Evolutionary conservation across 352 stramenopile species (phyloP).

Genomic region (Pythium chondricola): DNA sequence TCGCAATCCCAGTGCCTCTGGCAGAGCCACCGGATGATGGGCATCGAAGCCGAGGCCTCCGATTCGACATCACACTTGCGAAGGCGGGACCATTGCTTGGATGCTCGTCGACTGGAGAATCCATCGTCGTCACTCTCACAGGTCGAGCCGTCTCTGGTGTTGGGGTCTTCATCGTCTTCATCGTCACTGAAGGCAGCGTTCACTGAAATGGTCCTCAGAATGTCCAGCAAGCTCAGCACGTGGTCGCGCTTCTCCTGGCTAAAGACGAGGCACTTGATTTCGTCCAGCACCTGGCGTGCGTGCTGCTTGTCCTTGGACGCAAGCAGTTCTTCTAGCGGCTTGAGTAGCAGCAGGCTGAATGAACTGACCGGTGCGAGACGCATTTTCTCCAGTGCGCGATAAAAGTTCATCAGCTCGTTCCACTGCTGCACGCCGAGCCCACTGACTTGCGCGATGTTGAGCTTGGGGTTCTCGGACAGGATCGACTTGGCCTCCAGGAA

Average conservation of each 20-base stretch:
- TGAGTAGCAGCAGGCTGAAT: constrained; percentile 45
- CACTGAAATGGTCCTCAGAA: constrained; percentile 16
- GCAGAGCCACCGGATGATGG: constrained; percentile 48
- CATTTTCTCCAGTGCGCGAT: constrained; percentile 48
- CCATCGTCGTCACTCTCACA: constrained; percentile 10
- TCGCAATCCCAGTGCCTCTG: constrained; percentile 20
- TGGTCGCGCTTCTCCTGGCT: constrained; percentile 56
- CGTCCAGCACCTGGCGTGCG: constrained; percentile 42
- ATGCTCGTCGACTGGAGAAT: background rate
- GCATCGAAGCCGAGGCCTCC: constrained; percentile 12
- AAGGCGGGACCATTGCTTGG: constrained; percentile 29
- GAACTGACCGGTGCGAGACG: constrained; percentile 39
- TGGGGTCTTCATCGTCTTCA: background rate
- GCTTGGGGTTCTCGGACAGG: constrained; percentile 19
- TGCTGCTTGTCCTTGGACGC: constrained; percentile 22
- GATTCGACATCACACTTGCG: constrained; percentile 26
- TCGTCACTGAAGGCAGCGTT: constrained; percentile 18
- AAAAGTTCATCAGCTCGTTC: constrained; percentile 49
- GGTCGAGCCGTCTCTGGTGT: constrained; percentile 1
- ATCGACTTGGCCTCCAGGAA: constrained; percentile 51
- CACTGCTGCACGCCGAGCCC: constrained; percentile 40
- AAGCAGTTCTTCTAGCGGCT: constrained; percentile 46
- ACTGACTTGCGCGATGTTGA: constrained; percentile 31
- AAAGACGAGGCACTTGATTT: constrained; percentile 49
- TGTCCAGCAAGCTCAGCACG: constrained; percentile 49